A percentile compares a stretch with the other conserved stretches of the same genome.
These are phyloP conservation scores for Penicillium sp. DNA, from an alignment of 2,329 filamentous ascomycete species.

Conservation along the genomic window DNA sequence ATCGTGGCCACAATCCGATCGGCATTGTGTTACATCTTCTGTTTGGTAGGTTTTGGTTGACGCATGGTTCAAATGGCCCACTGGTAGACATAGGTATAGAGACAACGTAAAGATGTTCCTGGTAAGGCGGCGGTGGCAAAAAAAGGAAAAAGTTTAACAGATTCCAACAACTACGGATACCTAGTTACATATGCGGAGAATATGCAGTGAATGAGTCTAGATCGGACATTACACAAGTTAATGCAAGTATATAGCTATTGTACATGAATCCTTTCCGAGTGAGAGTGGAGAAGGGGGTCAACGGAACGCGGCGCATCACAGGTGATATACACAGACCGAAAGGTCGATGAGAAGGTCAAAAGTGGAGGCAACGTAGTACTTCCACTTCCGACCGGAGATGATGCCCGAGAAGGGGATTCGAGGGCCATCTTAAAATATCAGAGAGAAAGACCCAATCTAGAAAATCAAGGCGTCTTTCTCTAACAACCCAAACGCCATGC, in stretches of 20 bases:
- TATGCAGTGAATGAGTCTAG: not conserved
- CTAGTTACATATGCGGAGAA: not conserved
- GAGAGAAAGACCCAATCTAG: constrained; percentile 17
- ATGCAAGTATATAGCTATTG: constrained; percentile 28
- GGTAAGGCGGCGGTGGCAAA: constrained; percentile 22
- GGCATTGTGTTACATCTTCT: not conserved
- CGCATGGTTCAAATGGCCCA: not conserved
- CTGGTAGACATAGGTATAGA: not conserved
- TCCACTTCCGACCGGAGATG: constrained; percentile 2
- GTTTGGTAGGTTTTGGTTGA: not conserved
- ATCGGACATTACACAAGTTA: constrained; percentile 17
- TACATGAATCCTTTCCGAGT: constrained; percentile 24
- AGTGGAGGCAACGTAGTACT: not conserved
- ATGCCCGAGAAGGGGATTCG: not conserved
- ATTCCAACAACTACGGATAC: not conserved
- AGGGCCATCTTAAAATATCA: constrained; percentile 7
- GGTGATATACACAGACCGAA: constrained; percentile 26
- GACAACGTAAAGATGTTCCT: not conserved
- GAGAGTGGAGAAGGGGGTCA: constrained; percentile 28
- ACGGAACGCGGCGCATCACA: constrained; percentile 10
- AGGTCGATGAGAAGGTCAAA: constrained; percentile 11
- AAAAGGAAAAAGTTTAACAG: constrained; percentile 1
- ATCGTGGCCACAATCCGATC: not conserved
- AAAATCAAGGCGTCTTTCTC: constrained; percentile 23
- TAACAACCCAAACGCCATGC: constrained; percentile 42